These are phyloP conservation scores for Castanospermum australe DNA, from an alignment of 306 rosid species.

Conservation along the genomic window DNA sequence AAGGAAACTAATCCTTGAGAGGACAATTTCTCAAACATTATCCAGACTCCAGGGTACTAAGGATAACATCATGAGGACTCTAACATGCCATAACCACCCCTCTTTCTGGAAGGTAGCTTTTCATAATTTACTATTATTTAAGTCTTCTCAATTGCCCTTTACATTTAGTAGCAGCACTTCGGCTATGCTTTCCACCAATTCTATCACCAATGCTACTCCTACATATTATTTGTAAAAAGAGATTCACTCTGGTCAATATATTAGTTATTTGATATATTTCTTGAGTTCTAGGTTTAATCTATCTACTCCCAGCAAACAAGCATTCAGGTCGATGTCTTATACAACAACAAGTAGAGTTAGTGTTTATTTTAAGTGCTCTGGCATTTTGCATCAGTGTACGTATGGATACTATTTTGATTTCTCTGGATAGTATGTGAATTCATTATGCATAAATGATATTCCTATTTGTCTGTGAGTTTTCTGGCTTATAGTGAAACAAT, in stretches of 20 bases:
- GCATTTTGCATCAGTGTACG: not conserved
- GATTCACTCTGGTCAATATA: not conserved
- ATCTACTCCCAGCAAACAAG: not conserved
- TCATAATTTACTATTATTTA: not conserved
- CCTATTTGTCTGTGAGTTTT: not conserved
- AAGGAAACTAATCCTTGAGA: too few species aligned
- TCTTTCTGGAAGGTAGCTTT: not conserved
- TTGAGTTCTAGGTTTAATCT: not conserved
- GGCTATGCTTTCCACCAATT: not conserved
- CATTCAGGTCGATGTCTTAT: not conserved
- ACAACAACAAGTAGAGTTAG: not conserved
- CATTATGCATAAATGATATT: not conserved
- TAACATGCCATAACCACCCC: not conserved
- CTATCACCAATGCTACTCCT: not conserved
- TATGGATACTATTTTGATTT: not conserved
- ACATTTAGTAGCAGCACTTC: not conserved
- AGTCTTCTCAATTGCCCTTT: not conserved
- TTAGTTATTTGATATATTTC: not conserved
- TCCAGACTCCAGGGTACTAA: not conserved
- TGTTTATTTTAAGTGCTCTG: not conserved
- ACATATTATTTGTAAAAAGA: not conserved
- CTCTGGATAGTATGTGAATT: not conserved
- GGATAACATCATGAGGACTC: not conserved
- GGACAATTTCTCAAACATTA: not conserved
- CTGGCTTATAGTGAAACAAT: not conserved